A percentile compares a stretch with the other conserved stretches of the same genome.
These are phyloP conservation scores for Cynanchum wilfordii DNA, from an alignment of 257 asterid species.

Conservation along the genomic window DNA sequence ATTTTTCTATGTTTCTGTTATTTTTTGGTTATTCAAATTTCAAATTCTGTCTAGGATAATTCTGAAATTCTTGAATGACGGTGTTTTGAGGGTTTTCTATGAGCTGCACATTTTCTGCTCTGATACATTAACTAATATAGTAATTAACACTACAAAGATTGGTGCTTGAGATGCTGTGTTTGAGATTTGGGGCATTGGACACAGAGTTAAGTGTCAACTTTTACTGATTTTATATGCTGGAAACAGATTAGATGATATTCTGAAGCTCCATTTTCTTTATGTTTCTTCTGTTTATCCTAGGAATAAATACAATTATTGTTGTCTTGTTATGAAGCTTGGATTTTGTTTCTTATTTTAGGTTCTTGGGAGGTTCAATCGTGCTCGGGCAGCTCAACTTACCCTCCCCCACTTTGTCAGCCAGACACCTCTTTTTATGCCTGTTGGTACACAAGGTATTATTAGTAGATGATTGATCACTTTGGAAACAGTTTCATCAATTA, in stretches of 20 bases:
- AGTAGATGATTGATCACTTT: no score
- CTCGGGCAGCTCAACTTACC: constrained; percentile 84
- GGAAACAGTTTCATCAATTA: no score
- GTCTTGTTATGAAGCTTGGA: neutral
- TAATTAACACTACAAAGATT: neutral
- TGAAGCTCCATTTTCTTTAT: neutral
- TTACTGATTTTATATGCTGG: neutral
- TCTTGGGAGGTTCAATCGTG: constrained; percentile 94
- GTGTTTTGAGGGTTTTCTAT: neutral
- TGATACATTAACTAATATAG: neutral
- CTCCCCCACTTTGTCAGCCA: constrained; percentile 85
- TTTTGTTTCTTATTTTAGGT: constrained; percentile 38
- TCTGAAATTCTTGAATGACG: neutral
- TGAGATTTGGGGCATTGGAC: neutral
- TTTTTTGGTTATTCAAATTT: neutral
- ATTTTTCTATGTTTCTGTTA: neutral
- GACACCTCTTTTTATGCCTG: constrained; percentile 97
- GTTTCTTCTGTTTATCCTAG: neutral
- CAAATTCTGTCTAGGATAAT: no score
- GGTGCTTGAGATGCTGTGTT: neutral
- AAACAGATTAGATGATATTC: neutral
- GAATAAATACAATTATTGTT: neutral
- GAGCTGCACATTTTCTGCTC: neutral
- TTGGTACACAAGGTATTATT: constrained; percentile 84
- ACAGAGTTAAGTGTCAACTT: neutral